Evolutionary conservation across 768 basidiomycete genomes (phyloP), one percentile per base, ranked within the genome.

Genomic region (Rhodotorula diobovata): DNA sequence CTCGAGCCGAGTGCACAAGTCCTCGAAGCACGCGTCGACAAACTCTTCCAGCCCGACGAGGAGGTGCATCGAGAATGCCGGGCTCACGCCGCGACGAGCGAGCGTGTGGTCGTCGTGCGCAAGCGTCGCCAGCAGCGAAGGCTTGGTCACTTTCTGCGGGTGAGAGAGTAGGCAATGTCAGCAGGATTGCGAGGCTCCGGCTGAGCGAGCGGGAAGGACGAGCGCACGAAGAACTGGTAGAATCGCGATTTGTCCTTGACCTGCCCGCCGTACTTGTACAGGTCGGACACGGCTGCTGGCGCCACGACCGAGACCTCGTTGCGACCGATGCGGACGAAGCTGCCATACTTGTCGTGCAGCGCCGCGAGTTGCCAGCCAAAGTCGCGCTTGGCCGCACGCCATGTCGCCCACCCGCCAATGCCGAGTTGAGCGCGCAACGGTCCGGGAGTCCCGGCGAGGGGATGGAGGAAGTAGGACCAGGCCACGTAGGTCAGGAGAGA

Each of bases 51-150:
- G 65, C 8, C 60, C 65, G 46, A 57, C 37, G 21, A 67, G 54
- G 30, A 41, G 25, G 46, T 67, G 59, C 65, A 67, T 67, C 18
- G 65, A 25, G 30, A 67, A 67, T 25, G 65, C 65, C 8, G 56
- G 65, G 30, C 51, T 45, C n/a, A 67, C 53, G 25, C 65, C 35
- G 35, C 56, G 53, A 0, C 65, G 39, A 6, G 56, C 56, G 12
- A n/a, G 18, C 11, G 37, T 7, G 35, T 67, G 65, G 21, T 34
- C 39, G 2, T 25, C 45, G 56, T 67, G 65, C 8, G 37, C 4
- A 12, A 67, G 57, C 16, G 56, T 67, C 21, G 65, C 65, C 20
- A 67, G 53, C n/a, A 67, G 48, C 15, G 53, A 55, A 11, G 53
- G 53, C 37, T 43, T 30, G 16, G 56, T 39, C 16, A 57, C 65